Base-by-base conservation (phyloP, 2,329 filamentous ascomycete species). In the Ophiocordyceps robertsii region DNA sequence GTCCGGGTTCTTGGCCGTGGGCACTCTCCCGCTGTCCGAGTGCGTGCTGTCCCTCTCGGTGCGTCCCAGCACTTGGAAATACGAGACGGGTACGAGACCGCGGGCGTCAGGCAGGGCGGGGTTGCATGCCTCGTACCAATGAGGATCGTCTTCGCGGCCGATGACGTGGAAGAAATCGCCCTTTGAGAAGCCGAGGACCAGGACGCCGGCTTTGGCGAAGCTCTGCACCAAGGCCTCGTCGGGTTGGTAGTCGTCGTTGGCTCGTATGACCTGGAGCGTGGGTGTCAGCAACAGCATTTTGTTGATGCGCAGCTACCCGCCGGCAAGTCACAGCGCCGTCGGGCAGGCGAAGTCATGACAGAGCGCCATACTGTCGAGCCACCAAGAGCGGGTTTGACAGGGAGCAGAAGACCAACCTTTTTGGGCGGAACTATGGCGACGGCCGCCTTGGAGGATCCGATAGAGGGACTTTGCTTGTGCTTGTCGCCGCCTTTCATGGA, bases 41-140 rank as follows among this genome's bases (percentile, higher is more conserved):
- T 81, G 80, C 43, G 74, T 80, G 64, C 88, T 95, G 62, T 95
- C 84, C 60, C 90, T 75, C 64, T 94, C 89, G 50, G 84, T 94
- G 66, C 92, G 90, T 49, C 88, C 89, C 39, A 98, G 76, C 33
- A 82, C 77, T 62, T 96, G 88, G 64, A 98, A 98, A 66, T 88
- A 95, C 44, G 82, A 78, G 44, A 95, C 92, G 8, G 92, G 92
- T 37, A 98, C 92, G 46, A 98, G 75, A 47, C 92, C 92, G 51
- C 88, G 80, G 40, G 87, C 86, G 64, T 83, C 83, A 56, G 84
- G 87, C 50, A 95, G 72, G 40, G 84, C 77, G 46, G 92, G 92
- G 60, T 98, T 98, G 72, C 88, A 96, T 43, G 90, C 92, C 66
- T 96, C 92, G 72, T 95, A 98, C 90, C 92, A 98, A 60, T 95